A percentile compares a stretch with the other conserved stretches of the same genome.
Evolutionary conservation across 73 alveolate species (phyloP).

Genomic region (Tetrahymena elliotti): DNA sequence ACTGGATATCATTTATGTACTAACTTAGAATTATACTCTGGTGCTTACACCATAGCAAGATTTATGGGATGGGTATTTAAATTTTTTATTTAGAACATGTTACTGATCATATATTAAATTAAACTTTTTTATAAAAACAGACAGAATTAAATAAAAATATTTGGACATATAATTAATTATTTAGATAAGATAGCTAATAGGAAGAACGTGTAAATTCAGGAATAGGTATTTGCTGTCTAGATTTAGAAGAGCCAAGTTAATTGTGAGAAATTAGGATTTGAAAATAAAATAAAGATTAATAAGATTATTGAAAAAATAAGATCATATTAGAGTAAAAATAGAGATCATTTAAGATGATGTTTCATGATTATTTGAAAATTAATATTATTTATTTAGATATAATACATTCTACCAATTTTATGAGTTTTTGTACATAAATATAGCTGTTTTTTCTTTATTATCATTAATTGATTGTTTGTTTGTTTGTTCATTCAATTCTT

Average conservation of each 20-base stretch:
- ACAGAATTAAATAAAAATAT: constrained; percentile 20
- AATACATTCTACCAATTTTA: not conserved
- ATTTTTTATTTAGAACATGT: not conserved
- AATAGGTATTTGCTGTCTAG: constrained; percentile 34
- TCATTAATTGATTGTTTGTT: too few species aligned
- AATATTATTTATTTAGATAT: not conserved
- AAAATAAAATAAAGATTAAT: not conserved
- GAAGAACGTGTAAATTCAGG: constrained; percentile 15
- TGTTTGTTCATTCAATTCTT: too few species aligned
- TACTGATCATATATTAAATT: not conserved
- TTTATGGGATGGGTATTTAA: constrained; percentile 55
- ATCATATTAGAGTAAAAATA: too few species aligned
- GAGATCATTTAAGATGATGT: too few species aligned
- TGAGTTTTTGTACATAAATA: not conserved
- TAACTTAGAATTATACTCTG: constrained; percentile 62
- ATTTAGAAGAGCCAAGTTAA: not conserved
- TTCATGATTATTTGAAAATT: too few species aligned
- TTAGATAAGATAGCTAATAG: constrained; percentile 6
- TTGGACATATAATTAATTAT: constrained; percentile 34
- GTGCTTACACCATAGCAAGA: constrained; percentile 57
- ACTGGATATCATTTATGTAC: constrained; percentile 70
- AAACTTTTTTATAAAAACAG: not conserved
- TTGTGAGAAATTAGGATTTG: not conserved
- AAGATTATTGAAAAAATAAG: too few species aligned
- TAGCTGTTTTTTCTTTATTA: not conserved